phyloP scores from a whole-genome alignment of 1,284 basidiomycete species.

The Fomitopsis betulina region DNA sequence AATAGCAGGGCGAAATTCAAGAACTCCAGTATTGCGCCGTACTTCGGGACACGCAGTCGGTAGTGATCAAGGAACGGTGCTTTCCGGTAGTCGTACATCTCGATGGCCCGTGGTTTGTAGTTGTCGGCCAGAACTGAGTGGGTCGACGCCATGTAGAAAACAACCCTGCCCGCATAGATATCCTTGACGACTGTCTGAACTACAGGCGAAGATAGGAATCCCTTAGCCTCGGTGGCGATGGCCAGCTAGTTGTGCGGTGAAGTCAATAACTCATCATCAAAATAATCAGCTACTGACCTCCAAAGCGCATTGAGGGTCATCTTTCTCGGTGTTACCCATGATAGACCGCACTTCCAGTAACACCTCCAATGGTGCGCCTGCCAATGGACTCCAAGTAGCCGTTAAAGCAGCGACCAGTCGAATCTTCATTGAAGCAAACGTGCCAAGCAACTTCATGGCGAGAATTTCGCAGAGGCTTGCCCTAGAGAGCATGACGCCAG shows the following conservation, averaged over 20 bases:
- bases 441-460: conserved; percentile 79
- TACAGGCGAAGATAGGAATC: conserved; percentile 74
- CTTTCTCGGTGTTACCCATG: conserved; percentile 50
- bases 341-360: conserved; percentile 56
- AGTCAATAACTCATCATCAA: not conserved
- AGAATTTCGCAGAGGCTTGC: conserved; percentile 80
- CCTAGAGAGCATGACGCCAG: conserved; percentile 65
- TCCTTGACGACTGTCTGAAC: conserved; percentile 82
- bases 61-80: conserved; percentile 85
- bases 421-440: conserved; percentile 69
- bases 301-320: conserved; percentile 70
- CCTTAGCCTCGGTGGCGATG: conserved; percentile 76
- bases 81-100: conserved; percentile 68
- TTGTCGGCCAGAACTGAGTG: conserved; percentile 81
- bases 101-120: conserved; percentile 74
- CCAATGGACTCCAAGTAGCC: conserved; percentile 74
- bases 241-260: conserved; percentile 56
- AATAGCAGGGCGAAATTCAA: conserved; percentile 68
- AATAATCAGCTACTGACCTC: conserved; percentile 48
- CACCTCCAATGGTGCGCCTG: conserved; percentile 69
- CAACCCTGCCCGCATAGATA: conserved; percentile 70
- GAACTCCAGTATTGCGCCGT: conserved; percentile 77
- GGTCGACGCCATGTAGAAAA: conserved; percentile 61
- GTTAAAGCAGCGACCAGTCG: conserved; percentile 75
- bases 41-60: conserved; percentile 79